Percentiles rank a stretch among this genome's conserved stretches.
Evolutionary conservation across 2,329 filamentous ascomycete species (phyloP).

Genomic region (Helotiales sp.): DNA sequence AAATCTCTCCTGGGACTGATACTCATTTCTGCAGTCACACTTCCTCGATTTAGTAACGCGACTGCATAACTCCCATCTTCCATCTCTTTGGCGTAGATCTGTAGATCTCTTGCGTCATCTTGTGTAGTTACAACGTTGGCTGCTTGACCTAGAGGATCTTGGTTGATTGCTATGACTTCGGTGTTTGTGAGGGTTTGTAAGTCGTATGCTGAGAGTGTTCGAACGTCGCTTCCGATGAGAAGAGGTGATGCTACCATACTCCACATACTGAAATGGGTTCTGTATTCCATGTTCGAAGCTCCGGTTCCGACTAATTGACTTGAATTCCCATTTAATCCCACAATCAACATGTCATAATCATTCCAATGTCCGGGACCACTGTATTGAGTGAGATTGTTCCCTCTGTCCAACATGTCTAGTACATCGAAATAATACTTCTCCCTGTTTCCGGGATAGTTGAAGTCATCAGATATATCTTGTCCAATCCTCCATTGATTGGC

Average conservation of each 20-base stretch:
- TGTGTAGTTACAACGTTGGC: slow-evolving; percentile 16
- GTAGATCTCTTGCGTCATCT: slow-evolving; percentile 11
- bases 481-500: slow-evolving; percentile 51
- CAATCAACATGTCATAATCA: slow-evolving; percentile 38
- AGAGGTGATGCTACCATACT: slow-evolving; percentile 25
- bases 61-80: slow-evolving; percentile 23
- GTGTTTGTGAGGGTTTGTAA: slow-evolving; percentile 26
- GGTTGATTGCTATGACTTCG: slow-evolving; percentile 40
- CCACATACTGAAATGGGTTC: slow-evolving; percentile 29
- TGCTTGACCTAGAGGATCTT: slow-evolving; percentile 32
- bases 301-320: slow-evolving; percentile 43
- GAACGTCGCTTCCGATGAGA: slow-evolving; percentile 27
- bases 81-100: slow-evolving; percentile 25
- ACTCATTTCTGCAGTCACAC: slow-evolving; percentile 21
- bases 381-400: slow-evolving; percentile 45
- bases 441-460: slow-evolving; percentile 27
- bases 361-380: slow-evolving; percentile 50
- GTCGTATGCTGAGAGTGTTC: slow-evolving; percentile 14
- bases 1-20: slow-evolving; percentile 22
- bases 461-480: slow-evolving; percentile 41
- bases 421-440: slow-evolving; percentile 28
- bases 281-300: slow-evolving; percentile 32
- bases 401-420: slow-evolving; percentile 48
- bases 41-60: slow-evolving; percentile 22
- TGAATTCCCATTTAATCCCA: slow-evolving; percentile 26